A percentile compares a stretch with the other conserved stretches of the same genome.
Evolutionary conservation across 345 rosid genomes (phyloP).

Genomic region (Linum usitatissimum): DNA sequence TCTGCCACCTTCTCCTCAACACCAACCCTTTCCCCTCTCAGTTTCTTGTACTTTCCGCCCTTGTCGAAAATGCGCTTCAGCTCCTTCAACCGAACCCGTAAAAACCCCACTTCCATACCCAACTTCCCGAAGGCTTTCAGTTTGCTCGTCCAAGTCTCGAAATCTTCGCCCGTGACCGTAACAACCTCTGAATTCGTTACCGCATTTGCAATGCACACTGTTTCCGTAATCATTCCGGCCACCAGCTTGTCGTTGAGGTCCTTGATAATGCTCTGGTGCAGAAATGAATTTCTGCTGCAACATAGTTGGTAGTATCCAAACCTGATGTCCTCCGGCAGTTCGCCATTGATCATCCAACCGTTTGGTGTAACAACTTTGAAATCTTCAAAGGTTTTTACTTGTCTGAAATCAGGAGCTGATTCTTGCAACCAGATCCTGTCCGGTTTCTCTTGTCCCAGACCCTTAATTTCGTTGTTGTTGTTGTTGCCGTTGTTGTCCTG

Average conservation of each 20-base stretch:
- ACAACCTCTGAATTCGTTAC: slow-evolving; percentile 24
- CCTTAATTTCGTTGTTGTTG: slow-evolving; percentile 10
- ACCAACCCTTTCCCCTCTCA: slow-evolving; percentile 19
- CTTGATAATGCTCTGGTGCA: slow-evolving; percentile 33
- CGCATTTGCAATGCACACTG: slow-evolving; percentile 36
- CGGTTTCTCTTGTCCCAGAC: slow-evolving; percentile 3
- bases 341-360: slow-evolving; percentile 22
- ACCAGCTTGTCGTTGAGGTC: slow-evolving; percentile 34
- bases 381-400: slow-evolving; percentile 17
- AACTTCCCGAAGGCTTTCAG: slow-evolving; percentile 40
- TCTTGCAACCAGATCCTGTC: slow-evolving; percentile 13
- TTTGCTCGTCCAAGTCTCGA: slow-evolving; percentile 31
- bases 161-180: slow-evolving; percentile 23
- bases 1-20: slow-evolving; percentile 20
- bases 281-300: slow-evolving; percentile 25
- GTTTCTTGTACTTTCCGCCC: slow-evolving; percentile 18
- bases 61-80: slow-evolving; percentile 22
- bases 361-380: slow-evolving; percentile 22
- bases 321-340: slow-evolving; percentile 26
- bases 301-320: slow-evolving; percentile 34
- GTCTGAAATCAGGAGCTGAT: slow-evolving; percentile 14
- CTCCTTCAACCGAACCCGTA: slow-evolving; percentile 22
- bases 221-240: slow-evolving; percentile 36
- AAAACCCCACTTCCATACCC: slow-evolving; percentile 39
- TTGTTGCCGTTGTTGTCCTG: slow-evolving; percentile 4